A percentile compares a stretch with the other conserved stretches of the same genome.
Evolutionary conservation across 2,329 filamentous ascomycete genomes (phyloP).

Genomic region (Lecanicillium sp.): DNA sequence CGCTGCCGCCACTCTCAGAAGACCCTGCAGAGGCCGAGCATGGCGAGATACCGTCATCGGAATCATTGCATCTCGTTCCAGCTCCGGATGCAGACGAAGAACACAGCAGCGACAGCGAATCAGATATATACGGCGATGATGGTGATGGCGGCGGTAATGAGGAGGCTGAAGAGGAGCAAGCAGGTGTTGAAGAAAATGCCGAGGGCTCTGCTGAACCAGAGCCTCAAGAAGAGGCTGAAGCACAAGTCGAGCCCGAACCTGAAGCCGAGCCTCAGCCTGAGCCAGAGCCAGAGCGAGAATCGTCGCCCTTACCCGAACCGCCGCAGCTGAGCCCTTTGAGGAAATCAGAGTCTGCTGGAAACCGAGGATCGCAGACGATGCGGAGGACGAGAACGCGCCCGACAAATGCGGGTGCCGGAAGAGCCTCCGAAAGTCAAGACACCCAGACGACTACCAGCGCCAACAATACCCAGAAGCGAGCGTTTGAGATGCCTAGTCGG

Average conservation of each 20-base stretch:
- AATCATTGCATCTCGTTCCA: slow-evolving; percentile 32
- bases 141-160: slow-evolving; percentile 31
- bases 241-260: slow-evolving; percentile 30
- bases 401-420: neutral
- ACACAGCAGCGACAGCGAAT: slow-evolving; percentile 28
- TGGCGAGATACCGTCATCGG: slow-evolving; percentile 16
- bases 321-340: slow-evolving; percentile 44
- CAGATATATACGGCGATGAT: slow-evolving; percentile 38
- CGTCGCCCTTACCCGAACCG: slow-evolving; percentile 38
- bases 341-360: slow-evolving; percentile 43
- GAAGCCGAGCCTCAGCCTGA: slow-evolving; percentile 36
- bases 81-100: slow-evolving; percentile 22
- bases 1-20: slow-evolving; percentile 4
- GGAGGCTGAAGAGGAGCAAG: slow-evolving; percentile 20
- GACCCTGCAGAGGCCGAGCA: neutral
- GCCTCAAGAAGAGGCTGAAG: slow-evolving; percentile 29
- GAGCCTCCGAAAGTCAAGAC: neutral
- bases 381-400: slow-evolving; percentile 2
- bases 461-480: slow-evolving; percentile 4
- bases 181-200: neutral
- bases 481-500: slow-evolving; percentile 3
- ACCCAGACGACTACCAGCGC: neutral
- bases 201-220: neutral
- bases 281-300: slow-evolving; percentile 23
- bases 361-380: slow-evolving; percentile 25